Evolutionary conservation across 768 basidiomycete species (phyloP), one percentile per base, ranked within the genome.

Genomic region (Mycena floridula): DNA sequence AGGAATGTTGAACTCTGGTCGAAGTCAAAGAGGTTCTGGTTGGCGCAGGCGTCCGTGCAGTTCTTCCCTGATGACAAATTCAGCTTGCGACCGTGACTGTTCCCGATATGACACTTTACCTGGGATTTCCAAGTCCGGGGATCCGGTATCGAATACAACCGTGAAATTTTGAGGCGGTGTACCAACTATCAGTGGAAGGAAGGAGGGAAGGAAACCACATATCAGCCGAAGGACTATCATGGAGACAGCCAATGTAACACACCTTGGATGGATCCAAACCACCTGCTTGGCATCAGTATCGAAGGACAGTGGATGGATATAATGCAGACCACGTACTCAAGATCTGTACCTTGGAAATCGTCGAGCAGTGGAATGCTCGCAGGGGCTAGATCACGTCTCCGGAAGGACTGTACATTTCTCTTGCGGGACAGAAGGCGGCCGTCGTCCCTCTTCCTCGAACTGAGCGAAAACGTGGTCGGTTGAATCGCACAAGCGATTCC

Each of bases 141-240:
- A 25, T n/a, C 12, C 1, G 11, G 1, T 23, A 22, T 27, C 23
- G 18, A 46, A 42, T 21, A 52, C 50, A 5, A 57, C 54, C 3
- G 51, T 52, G 39, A 57, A 50, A 6, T 36, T 44, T 18, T 57
- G 52, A 2, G 48, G 41, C 5, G 56, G 54, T 7, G 56, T 57
- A 20, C 56, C 56, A 25, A 57, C 48, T 49, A 26, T 42, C 3
- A n/a, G n/a, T n/a, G 25, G n/a, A n/a, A n/a, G n/a, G n/a, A n/a
- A n/a, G n/a, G n/a, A n/a, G n/a, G n/a, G n/a, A n/a, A n/a, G n/a
- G n/a, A n/a, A n/a, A n/a, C n/a, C n/a, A n/a, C n/a, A n/a, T n/a
- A n/a, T n/a, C n/a, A n/a, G 13, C 16, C 18, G 16, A 35, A 32
- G 42, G 28, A 25, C 11, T 9, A n/a, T 23, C 15, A 25, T 15